Base-by-base conservation (phyloP, 176 grass and related monocot species). In the Aegilops speltoides region DNA sequence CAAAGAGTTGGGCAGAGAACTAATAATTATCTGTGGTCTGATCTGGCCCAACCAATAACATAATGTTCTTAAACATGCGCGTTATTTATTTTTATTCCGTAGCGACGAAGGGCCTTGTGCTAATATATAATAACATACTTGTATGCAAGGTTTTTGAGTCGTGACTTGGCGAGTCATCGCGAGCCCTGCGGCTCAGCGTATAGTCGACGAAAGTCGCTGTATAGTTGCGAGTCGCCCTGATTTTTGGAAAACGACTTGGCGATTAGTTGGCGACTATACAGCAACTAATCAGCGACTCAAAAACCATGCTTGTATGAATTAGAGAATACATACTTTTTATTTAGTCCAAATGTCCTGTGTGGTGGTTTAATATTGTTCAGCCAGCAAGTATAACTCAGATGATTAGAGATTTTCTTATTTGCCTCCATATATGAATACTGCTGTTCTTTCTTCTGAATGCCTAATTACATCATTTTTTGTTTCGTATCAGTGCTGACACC, bases 391-490 rank as follows among this genome's bases (percentile, higher is more conserved):
- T 73, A 63, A 36, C 65, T 28, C 22, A 81, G 10, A 83, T 75
- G 34, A 25, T 28, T 56, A 81, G 12, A 66, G 3, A 5, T 80
- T 56, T 54, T 69, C 34, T 66, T 32, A 68, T 66, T 86, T 43
- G 1, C 31, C 54, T 32, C 17, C 54, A 78, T 79, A 79, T 68
- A 25, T 73, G 9, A 79, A 82, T 86, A 32, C 43, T 38, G 23
- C 52, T 73, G 36, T 48, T 83, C 40, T 83, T 64, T 78, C 16
- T 85, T 31, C 15, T 87, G 64, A 82, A 77, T 68, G 45, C 48
- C 16, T 73, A 45, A 38, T 62, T 13, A 7, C n/a, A 32, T 52
- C 15, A 1, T 73, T 85, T 13, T 67, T 73, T 72, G 7, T 67
- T 64, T 52, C 23, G 24, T 89, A 25, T 61, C 24, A n/a, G 59